Evolutionary conservation across 768 basidiomycete species (phyloP), one percentile per base, ranked within the genome.

Genomic region (Suillus americanus): DNA sequence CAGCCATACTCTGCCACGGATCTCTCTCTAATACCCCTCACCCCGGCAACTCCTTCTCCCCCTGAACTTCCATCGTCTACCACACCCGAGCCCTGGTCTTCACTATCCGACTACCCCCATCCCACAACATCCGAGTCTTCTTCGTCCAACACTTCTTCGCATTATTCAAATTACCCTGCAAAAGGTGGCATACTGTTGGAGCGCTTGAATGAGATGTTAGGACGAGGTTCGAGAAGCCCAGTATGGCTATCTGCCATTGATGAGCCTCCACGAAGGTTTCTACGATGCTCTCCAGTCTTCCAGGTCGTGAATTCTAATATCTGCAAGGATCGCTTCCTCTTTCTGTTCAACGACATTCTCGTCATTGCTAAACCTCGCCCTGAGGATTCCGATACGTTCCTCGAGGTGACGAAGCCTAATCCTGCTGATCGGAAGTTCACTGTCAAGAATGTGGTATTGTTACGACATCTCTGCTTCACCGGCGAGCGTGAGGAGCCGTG

Each of bases 301-400:
- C 97, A 99, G 78, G 94, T 99, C 16, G 94, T 94, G 69, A 95
- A 97, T 77, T 83, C 89, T 48, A 91, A 97, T 76, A 95, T 92
- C 0, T 91, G 95, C 75, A 98, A 99, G 76, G 95, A 98, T 72
- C 89, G 97, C 13, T 94, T 94, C 79, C 85, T 99, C 12, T 96
- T 99, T 81, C 84, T 99, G n/a, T 99, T 99, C 84, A 94, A 82
- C 75, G 97, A 99, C 75, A 85, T 99, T 61, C 86, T 99, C 62
- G 85, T 99, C 75, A 86, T 99, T 68, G 90, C 96, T 46, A 99
- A 99, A 75, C 95, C 95, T 14, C 82, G 95, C 65, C 80, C 88
- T 62, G 84, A 86, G 43, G 89, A 91, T 51, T 83, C 86, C 59
- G 90, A 92, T 67, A 79, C 80, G 41, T 80, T 88, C 40, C 76